A percentile compares a stretch with the other conserved stretches of the same genome.
Conservation (phyloP, 805 yeast genomes). For the Saturnispora galanensis region DNA sequence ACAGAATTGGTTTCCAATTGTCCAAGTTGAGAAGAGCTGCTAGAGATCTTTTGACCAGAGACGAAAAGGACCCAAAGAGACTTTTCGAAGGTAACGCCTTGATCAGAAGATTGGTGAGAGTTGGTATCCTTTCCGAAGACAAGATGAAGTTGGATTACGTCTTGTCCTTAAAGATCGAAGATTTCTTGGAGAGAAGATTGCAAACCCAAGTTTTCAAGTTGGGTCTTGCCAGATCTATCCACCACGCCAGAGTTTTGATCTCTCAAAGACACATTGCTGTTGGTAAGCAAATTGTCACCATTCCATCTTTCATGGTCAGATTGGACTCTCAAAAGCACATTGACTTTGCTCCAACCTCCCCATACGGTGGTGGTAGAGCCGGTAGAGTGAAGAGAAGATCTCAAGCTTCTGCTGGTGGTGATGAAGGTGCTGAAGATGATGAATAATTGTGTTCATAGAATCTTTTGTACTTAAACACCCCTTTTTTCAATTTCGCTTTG, state of each 20-base stretch:
- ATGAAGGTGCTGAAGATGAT: conserved; percentile 54
- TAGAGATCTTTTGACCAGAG: conserved; percentile 99
- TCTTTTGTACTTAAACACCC: conserved; percentile 11
- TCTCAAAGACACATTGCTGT: conserved; percentile 99
- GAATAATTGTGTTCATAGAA: conserved; percentile 37
- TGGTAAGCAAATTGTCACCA: conserved; percentile 98
- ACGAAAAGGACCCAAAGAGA: conserved; percentile 99
- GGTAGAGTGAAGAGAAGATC: conserved; percentile 99
- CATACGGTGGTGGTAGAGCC: conserved; percentile 99
- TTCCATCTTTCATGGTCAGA: conserved; percentile 99
- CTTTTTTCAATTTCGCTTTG: conserved; percentile 7
- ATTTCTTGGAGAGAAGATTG: conserved; percentile 99
- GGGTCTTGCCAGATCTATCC: conserved; percentile 98
- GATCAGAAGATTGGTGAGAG: conserved; percentile 98
- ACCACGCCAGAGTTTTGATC: conserved; percentile 99
- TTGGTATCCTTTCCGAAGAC: conserved; percentile 98
- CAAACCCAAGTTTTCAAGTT: conserved; percentile 99
- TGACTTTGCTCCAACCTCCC: conserved; percentile 98
- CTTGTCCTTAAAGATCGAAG: conserved; percentile 95
- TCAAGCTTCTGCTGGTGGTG: conserved; percentile 52
- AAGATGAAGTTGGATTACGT: conserved; percentile 99
- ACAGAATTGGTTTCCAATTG: conserved; percentile 99
- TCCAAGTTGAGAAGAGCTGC: conserved; percentile 99
- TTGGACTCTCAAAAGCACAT: conserved; percentile 99
- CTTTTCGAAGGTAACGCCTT: conserved; percentile 99